Conservation (phyloP, 768 basidiomycete genomes). For the Tricholoma furcatifolium region DNA sequence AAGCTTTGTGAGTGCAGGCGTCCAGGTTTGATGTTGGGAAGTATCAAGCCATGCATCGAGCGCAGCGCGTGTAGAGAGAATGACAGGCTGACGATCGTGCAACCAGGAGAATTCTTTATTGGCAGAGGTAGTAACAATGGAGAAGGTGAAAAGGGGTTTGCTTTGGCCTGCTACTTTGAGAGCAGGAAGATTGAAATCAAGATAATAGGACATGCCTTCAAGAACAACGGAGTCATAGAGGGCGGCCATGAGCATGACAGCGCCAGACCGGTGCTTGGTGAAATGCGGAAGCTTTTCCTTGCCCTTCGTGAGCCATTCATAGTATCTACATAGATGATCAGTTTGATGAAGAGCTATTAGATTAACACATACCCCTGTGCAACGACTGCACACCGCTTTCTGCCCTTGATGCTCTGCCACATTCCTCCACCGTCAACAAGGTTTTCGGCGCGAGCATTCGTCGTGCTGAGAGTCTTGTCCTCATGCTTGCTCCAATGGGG, state of each 20-base stretch:
- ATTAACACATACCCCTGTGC: constrained; percentile 55
- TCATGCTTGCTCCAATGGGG: constrained; percentile 82
- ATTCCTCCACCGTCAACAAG: constrained; percentile 73
- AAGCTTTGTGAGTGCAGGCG: constrained; percentile 52
- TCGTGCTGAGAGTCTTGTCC: constrained; percentile 73
- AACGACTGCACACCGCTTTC: constrained; percentile 82
- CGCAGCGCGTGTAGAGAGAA: constrained; percentile 62
- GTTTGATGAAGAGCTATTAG: too few species aligned
- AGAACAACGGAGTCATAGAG: constrained; percentile 76
- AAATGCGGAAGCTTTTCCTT: constrained; percentile 82
- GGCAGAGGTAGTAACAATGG: constrained; percentile 84
- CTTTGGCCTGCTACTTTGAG: constrained; percentile 40
- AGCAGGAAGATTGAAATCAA: not conserved
- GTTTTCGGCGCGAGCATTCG: constrained; percentile 87
- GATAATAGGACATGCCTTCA: constrained; percentile 41
- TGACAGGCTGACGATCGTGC: constrained; percentile 89
- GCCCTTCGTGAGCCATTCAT: constrained; percentile 90
- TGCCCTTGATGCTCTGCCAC: constrained; percentile 83
- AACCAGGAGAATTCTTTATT: constrained; percentile 75
- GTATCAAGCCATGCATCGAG: constrained; percentile 81
- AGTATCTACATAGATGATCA: constrained; percentile 57
- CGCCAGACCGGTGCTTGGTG: constrained; percentile 61
- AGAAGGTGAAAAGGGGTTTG: constrained; percentile 73
- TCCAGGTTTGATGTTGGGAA: constrained; percentile 58
- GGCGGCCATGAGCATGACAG: constrained; percentile 83